A percentile compares a stretch with the other conserved stretches of the same genome.
These are phyloP conservation scores for Hanseniaspora valbyensis DNA, from an alignment of 805 yeast species.

Conservation along the genomic window DNA sequence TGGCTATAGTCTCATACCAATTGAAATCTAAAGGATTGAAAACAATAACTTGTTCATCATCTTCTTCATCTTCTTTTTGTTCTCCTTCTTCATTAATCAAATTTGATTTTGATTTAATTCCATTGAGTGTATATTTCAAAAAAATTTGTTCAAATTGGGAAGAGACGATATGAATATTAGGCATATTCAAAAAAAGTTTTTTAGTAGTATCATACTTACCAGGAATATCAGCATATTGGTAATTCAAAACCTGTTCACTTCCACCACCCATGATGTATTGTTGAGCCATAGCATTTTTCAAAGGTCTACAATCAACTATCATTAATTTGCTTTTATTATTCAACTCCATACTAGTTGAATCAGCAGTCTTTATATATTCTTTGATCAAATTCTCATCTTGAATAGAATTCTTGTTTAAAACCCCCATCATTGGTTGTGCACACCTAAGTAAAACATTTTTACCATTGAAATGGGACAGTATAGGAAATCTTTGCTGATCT, in stretches of 20 bases:
- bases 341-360: slow-evolving; percentile 15
- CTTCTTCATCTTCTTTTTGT: slow-evolving; percentile 37
- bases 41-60: too few relatives aligned
- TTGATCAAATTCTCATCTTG: slow-evolving; percentile 80
- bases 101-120: too few relatives aligned
- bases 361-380: slow-evolving; percentile 52
- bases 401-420: slow-evolving; percentile 73
- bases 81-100: too few relatives aligned
- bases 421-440: slow-evolving; percentile 85
- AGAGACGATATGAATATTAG: slow-evolving; percentile 90
- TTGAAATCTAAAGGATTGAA: slow-evolving; percentile 35
- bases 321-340: slow-evolving; percentile 42
- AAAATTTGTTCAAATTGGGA: slow-evolving; percentile 61
- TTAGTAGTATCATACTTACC: slow-evolving; percentile 32
- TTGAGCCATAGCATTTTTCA: slow-evolving; percentile 92
- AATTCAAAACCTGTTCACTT: slow-evolving; percentile 82
- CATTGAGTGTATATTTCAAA: slow-evolving; percentile 26
- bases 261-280: slow-evolving; percentile 92
- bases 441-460: slow-evolving; percentile 77
- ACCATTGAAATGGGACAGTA: slow-evolving; percentile 61
- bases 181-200: slow-evolving; percentile 77
- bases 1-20: slow-evolving; percentile 67
- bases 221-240: slow-evolving; percentile 36
- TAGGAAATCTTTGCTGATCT: slow-evolving; percentile 77
- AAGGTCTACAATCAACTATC: slow-evolving; percentile 83